phyloP scores from a whole-genome alignment of 108 stramenopile species.

The Mediolabrus comicus region DNA sequence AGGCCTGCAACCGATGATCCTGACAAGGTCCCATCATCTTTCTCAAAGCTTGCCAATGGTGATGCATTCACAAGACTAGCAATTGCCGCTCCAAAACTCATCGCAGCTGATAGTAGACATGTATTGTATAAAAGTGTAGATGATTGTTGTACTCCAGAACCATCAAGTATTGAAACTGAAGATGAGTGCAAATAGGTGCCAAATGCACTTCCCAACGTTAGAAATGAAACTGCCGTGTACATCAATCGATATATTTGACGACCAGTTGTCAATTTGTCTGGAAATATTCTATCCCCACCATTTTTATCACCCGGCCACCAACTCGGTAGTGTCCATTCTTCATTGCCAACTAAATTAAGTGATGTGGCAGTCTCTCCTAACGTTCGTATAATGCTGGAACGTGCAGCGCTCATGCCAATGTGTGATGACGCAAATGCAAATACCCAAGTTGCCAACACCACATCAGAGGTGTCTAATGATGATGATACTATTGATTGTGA shows the following conservation, averaged over 20 bases:
- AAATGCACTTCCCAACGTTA: conserved; percentile 51
- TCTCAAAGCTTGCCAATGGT: conserved; percentile 38
- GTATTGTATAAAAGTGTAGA: conserved; percentile 4
- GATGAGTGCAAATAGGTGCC: conserved; percentile 38
- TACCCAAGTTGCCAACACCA: conserved; percentile 28
- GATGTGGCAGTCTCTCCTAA: conserved; percentile 30
- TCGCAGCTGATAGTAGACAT: conserved; percentile 27
- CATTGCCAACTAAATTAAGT: conserved; percentile 36
- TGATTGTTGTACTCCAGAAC: neutral
- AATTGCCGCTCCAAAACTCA: conserved; percentile 43
- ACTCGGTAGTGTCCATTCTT: conserved; percentile 42
- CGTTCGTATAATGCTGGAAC: conserved; percentile 33
- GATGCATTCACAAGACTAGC: conserved; percentile 62
- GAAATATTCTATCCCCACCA: conserved; percentile 50
- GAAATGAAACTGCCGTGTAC: conserved; percentile 58
- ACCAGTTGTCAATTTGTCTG: conserved; percentile 50
- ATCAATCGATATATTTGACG: conserved; percentile 54
- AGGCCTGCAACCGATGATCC: conserved; percentile 12
- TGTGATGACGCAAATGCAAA: conserved; percentile 53
- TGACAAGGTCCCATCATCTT: neutral
- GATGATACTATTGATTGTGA: neutral
- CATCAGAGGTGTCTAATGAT: neutral
- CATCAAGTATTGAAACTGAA: neutral
- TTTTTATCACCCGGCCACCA: conserved; percentile 58
- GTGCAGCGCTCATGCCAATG: conserved; percentile 58